phyloP scores from a whole-genome alignment of 2,329 filamentous ascomycete species.

The Colletotrichum cordylinicola region DNA sequence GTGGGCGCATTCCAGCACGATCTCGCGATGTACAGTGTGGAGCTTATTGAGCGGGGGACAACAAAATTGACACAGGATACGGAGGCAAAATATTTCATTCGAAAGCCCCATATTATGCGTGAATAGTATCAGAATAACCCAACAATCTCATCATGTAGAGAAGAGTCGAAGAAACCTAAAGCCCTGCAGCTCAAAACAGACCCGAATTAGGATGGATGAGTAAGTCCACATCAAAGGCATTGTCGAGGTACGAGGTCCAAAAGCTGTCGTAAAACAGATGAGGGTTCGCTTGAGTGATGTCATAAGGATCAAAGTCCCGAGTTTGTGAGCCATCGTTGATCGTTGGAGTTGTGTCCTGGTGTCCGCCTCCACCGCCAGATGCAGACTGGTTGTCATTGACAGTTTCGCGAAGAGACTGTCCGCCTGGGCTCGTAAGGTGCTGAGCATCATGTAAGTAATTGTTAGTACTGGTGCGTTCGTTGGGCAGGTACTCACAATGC shows the following conservation, averaged over 20 bases:
- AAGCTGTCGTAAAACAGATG: slow-evolving; percentile 1
- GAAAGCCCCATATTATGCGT: accelerated
- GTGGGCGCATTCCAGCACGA: not conserved
- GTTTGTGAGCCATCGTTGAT: not conserved
- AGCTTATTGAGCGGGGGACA: not conserved
- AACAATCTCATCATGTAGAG: not conserved
- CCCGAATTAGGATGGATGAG: not conserved
- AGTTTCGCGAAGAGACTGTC: not conserved
- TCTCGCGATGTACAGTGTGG: not conserved
- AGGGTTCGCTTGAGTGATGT: not conserved
- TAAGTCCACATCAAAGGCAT: not conserved
- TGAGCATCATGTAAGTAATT: not conserved
- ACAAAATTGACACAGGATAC: not conserved
- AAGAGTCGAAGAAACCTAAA: not conserved
- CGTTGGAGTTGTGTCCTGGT: not conserved
- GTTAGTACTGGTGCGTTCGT: not conserved
- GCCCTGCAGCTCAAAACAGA: not conserved
- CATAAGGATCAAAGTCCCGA: not conserved
- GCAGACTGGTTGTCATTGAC: not conserved
- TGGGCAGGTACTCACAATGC: not conserved
- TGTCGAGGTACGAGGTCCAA: not conserved
- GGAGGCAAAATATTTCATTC: accelerated
- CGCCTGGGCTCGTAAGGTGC: not conserved
- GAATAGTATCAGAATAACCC: not conserved
- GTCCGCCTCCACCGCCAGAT: not conserved